Base-by-base conservation (phyloP, 1,139 yeast genomes). In the Nematodospora anomalae region DNA sequence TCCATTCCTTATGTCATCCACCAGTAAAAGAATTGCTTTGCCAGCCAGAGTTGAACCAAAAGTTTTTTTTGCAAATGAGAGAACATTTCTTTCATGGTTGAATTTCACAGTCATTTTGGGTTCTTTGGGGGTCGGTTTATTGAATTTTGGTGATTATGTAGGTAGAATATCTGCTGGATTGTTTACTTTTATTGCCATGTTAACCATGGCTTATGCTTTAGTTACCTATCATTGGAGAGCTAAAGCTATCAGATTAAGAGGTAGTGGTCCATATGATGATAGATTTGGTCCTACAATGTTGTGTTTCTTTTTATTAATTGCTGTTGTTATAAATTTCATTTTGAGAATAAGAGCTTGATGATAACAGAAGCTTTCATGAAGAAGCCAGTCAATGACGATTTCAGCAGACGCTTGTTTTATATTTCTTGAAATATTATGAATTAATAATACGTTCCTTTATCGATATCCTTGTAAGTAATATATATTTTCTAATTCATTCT, bases 141-240 rank as follows among this genome's bases (percentile, higher is more conserved):
- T 92, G 52, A 92, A 92, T 69, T 92, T 92, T 60, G 98, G 99
- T 62, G 99, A 92, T 67, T 77, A 80, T 43, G 78, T 90, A 35
- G 97, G 97, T 45, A 79, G 95, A 55, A 80, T 92, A 44, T 83
- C 95, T 47, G 97, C 99, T 35, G 95, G 94, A 3, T 73, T 92
- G 44, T 92, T 92, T 73, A 94, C 98, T 3, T 74, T 92, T 45
- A 81, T 83, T 47, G 96, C 98, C 49, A 90, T 92, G 97, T 87
- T 88, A 47, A 92, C 97, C 24, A 92, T 92, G 99, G 76, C 83
- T 6, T 92, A 92, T 57, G 98, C 99, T 4, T 76, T 92, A 45
- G 76, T 88, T 33, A 94, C 97, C 15, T 92, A 94, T 62, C 99
- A 92, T 64, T 94, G 98, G 98, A 87, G 99, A 71, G 98, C 98